These are phyloP conservation scores for grape (Vitis vinifera) DNA, from an alignment of 164 flowering plant species.

Conservation along the genomic window DNA sequence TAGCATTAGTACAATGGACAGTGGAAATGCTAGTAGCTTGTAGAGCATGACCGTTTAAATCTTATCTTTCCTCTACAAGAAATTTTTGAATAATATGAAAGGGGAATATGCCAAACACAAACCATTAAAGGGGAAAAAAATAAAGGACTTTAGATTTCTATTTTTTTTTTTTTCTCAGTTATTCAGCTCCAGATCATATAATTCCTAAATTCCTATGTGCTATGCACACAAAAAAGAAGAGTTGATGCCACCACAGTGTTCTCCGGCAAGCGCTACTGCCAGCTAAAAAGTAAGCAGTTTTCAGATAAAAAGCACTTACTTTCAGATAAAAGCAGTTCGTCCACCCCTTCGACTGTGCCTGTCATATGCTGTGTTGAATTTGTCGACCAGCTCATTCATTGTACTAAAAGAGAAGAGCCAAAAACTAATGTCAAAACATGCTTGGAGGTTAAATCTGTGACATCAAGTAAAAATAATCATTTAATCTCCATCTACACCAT, in stretches of 20 bases:
- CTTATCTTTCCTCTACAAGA: too few relatives aligned
- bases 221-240: conserved; percentile 10
- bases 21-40: too few relatives aligned
- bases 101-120: too few relatives aligned
- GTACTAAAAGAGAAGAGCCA: conserved; percentile 46
- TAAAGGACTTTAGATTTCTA: neutral
- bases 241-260: neutral
- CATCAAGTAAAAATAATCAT: neutral
- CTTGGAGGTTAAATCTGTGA: neutral
- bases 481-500: too few relatives aligned
- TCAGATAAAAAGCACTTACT: conserved; percentile 28
- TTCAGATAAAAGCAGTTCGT: conserved; percentile 65
- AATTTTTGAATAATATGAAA: too few relatives aligned
- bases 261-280: neutral
- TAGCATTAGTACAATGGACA: too few relatives aligned
- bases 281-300: neutral
- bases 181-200: neutral
- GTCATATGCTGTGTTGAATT: conserved; percentile 91
- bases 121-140: too few relatives aligned
- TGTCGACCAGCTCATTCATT: conserved; percentile 92
- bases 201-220: conserved; percentile 14
- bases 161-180: neutral
- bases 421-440: neutral
- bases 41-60: too few relatives aligned
- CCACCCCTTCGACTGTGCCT: conserved; percentile 86